phyloP scores from a whole-genome alignment of 768 basidiomycete species.

The Pleurotus sapidus region DNA sequence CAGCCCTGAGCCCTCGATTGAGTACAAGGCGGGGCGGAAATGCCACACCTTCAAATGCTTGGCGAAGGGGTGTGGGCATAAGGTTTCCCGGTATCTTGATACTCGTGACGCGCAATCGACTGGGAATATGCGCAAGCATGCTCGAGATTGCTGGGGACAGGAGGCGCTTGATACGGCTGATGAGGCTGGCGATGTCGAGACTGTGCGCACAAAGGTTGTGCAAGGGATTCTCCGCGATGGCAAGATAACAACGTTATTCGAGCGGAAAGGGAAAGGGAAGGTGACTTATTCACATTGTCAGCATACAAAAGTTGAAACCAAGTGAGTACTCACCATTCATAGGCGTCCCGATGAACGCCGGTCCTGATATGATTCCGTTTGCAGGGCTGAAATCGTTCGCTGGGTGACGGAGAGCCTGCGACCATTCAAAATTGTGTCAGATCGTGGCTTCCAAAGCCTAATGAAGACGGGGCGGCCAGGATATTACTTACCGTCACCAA shows the following conservation, averaged over 20 bases:
- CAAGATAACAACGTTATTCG: constrained; percentile 24
- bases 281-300: constrained; percentile 26
- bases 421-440: constrained; percentile 29
- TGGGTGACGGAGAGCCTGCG: constrained; percentile 30
- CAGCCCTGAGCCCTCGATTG: constrained; percentile 14
- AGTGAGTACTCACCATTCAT: constrained; percentile 14
- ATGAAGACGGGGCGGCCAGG: constrained; percentile 31
- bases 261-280: constrained; percentile 22
- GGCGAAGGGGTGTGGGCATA: constrained; percentile 14
- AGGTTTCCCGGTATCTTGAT: constrained; percentile 17
- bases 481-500: constrained; percentile 28
- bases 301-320: constrained; percentile 21
- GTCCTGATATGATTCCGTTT: no score
- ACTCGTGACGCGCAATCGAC: constrained; percentile 22
- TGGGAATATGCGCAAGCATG: constrained; percentile 25
- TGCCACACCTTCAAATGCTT: constrained; percentile 22
- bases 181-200: background rate
- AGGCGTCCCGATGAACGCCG: no score
- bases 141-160: constrained; percentile 24
- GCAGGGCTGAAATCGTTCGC: constrained; percentile 27
- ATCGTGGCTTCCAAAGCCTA: constrained; percentile 24
- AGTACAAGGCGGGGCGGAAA: constrained; percentile 12
- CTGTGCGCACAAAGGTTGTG: background rate
- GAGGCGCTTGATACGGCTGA: constrained; percentile 19
- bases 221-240: constrained; percentile 5